phyloP scores from a whole-genome alignment of 345 rosid genomes.

The Murraya paniculata region DNA sequence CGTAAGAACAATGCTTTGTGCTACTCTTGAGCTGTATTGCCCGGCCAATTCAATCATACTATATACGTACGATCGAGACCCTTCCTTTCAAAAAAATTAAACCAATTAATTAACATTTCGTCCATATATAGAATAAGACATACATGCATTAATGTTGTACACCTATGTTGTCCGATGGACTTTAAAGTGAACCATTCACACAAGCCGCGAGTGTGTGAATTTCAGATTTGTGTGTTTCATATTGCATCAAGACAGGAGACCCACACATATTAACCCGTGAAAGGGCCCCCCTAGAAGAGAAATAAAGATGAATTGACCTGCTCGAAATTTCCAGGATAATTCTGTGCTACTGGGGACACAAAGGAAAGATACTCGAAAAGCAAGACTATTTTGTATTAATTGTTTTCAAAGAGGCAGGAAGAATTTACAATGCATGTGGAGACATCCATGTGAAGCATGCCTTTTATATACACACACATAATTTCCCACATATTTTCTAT shows the following conservation, averaged over 20 bases:
- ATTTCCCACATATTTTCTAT: background rate
- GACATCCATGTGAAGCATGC: no score
- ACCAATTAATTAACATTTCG: background rate
- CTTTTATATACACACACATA: no score
- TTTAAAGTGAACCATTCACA: background rate
- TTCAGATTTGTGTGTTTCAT: no score
- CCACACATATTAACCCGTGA: background rate
- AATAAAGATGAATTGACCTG: background rate
- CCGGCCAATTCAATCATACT: background rate
- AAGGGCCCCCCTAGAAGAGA: background rate
- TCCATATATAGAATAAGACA: background rate
- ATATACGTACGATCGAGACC: background rate
- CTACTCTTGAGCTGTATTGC: background rate
- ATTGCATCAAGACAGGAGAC: background rate
- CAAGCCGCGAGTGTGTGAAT: background rate
- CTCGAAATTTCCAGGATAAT: background rate
- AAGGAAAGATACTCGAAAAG: no score
- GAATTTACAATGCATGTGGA: no score
- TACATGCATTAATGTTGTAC: background rate
- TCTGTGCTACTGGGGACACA: no score
- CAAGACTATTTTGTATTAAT: no score
- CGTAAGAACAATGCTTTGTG: background rate
- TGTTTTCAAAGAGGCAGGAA: background rate
- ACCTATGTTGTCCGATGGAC: background rate
- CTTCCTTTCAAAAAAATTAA: background rate